Evolutionary conservation across 768 basidiomycete genomes (phyloP).

Genomic region (Cyathus striatus): DNA sequence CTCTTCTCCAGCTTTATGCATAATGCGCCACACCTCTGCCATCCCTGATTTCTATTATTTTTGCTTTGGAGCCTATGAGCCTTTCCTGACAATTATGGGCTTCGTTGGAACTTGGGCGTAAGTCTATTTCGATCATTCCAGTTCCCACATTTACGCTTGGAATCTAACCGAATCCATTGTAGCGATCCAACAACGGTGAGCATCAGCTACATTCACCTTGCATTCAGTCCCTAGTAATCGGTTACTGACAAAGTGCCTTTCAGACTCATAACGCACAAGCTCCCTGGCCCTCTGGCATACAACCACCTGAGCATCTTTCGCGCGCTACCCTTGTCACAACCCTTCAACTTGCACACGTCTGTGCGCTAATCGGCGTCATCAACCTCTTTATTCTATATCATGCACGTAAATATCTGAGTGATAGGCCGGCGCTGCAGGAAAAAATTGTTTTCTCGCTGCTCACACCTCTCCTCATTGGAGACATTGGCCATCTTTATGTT

Average conservation of each 20-base stretch:
- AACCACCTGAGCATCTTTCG: constrained; percentile 47
- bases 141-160: background rate
- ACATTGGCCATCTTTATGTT: constrained; percentile 58
- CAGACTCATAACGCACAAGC: constrained; percentile 75
- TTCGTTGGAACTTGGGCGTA: constrained; percentile 58
- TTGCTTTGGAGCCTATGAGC: constrained; percentile 73
- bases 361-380: constrained; percentile 65
- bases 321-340: constrained; percentile 65
- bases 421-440: constrained; percentile 64
- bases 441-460: constrained; percentile 61
- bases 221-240: too few relatives aligned
- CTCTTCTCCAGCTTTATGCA: background rate
- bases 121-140: constrained; percentile 10
- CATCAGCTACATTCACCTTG: constrained; percentile 4
- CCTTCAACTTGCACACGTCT: constrained; percentile 74
- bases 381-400: constrained; percentile 65
- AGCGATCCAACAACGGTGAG: constrained; percentile 60
- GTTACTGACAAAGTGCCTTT: constrained; percentile 3
- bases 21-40: constrained; percentile 38
- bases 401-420: constrained; percentile 52
- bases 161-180: constrained; percentile 7
- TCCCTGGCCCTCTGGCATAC: constrained; percentile 52
- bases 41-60: constrained; percentile 71
- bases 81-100: constrained; percentile 57
- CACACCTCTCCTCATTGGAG: constrained; percentile 65